These are phyloP conservation scores for Diutina neorugosa DNA, from an alignment of 1,139 yeast genomes.

Conservation along the genomic window DNA sequence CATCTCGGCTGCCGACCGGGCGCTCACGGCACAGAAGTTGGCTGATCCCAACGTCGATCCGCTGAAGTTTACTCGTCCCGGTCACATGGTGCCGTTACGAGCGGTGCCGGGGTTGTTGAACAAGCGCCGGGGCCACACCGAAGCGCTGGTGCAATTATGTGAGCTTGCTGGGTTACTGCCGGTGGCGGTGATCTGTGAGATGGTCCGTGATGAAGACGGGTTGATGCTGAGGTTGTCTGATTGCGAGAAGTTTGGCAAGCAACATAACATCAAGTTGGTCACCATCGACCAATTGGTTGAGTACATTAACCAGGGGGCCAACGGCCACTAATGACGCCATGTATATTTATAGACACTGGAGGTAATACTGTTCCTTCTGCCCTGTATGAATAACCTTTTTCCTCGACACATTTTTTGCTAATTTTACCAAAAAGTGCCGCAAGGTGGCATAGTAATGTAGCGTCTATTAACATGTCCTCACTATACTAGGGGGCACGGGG, in stretches of 20 bases:
- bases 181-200: slow-evolving; percentile 88
- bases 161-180: slow-evolving; percentile 66
- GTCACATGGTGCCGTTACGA: slow-evolving; percentile 85
- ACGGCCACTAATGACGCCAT: background rate
- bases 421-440: background rate
- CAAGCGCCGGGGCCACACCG: slow-evolving; percentile 92
- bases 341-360: background rate
- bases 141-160: slow-evolving; percentile 88
- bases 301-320: slow-evolving; percentile 22
- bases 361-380: background rate
- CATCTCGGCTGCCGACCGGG: slow-evolving; percentile 89
- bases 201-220: slow-evolving; percentile 89
- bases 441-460: background rate
- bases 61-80: slow-evolving; percentile 70
- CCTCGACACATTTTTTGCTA: background rate
- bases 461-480: background rate
- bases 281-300: slow-evolving; percentile 70
- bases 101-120: slow-evolving; percentile 81
- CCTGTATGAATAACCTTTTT: background rate
- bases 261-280: slow-evolving; percentile 56
- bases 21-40: slow-evolving; percentile 62
- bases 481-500: background rate
- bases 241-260: slow-evolving; percentile 57
- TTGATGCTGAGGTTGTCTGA: slow-evolving; percentile 91
- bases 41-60: slow-evolving; percentile 37